Percentiles rank a stretch among this genome's conserved stretches.
phyloP scores from a whole-genome alignment of 192 early-diverging fungal species.

The Entomortierella chlamydospora region DNA sequence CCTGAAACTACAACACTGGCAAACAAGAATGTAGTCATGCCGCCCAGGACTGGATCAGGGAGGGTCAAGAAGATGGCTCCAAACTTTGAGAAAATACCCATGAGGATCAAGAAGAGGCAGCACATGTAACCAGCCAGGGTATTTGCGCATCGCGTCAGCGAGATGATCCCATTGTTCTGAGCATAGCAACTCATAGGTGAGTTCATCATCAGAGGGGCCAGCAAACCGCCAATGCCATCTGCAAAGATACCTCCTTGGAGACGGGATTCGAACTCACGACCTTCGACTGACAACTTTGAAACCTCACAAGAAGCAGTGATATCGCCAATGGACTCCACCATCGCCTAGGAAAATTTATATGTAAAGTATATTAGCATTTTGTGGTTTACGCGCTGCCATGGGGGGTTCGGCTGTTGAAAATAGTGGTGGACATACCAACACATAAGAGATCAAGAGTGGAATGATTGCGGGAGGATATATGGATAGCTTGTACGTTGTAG shows the following conservation, averaged over 20 bases:
- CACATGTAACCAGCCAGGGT: constrained; percentile 66
- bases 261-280: constrained; percentile 64
- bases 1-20: constrained; percentile 65
- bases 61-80: constrained; percentile 60
- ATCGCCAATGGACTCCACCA: constrained; percentile 64
- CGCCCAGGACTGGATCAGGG: constrained; percentile 62
- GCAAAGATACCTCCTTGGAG: constrained; percentile 65
- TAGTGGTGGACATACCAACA: not conserved
- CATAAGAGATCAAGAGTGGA: constrained; percentile 58
- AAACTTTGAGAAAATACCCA: constrained; percentile 65
- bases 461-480: constrained; percentile 63
- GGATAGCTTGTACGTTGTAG: constrained; percentile 57
- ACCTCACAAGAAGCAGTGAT: constrained; percentile 69
- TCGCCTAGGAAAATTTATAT: constrained; percentile 34
- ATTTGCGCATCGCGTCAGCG: constrained; percentile 66
- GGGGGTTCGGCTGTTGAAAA: too few relatives aligned
- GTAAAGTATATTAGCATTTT: too few relatives aligned
- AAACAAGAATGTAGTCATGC: constrained; percentile 67
- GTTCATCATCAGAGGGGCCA: constrained; percentile 58
- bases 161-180: constrained; percentile 70
- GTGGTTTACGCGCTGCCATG: too few relatives aligned
- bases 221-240: constrained; percentile 58
- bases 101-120: constrained; percentile 62
- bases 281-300: constrained; percentile 62
- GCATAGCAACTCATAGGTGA: constrained; percentile 66